These are phyloP conservation scores for Aspergillus hancockii DNA, from an alignment of 495 filamentous ascomycete species.

Conservation along the genomic window DNA sequence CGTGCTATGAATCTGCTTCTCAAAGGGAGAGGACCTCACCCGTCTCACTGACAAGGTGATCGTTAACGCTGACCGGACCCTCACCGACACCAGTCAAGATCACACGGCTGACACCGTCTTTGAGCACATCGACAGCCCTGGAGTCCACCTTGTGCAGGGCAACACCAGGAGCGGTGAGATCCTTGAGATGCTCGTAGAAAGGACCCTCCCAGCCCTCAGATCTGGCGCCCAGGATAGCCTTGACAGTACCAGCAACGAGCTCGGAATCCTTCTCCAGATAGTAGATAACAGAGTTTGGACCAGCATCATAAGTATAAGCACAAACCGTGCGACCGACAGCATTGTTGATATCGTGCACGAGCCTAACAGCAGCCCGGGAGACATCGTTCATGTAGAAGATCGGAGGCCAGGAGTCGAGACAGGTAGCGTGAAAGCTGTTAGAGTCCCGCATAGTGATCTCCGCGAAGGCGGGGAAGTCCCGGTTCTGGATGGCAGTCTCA, in stretches of 20 bases:
- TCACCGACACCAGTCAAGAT: constrained; percentile 92
- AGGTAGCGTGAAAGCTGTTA: constrained; percentile 94
- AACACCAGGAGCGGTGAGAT: constrained; percentile 49
- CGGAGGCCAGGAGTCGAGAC: constrained; percentile 90
- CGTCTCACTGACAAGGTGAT: constrained; percentile 72
- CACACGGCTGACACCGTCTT: constrained; percentile 78
- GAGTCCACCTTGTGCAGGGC: constrained; percentile 54
- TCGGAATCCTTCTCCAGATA: constrained; percentile 76
- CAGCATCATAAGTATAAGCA: constrained; percentile 97
- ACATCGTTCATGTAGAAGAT: constrained; percentile 99
- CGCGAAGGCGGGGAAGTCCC: constrained; percentile 85
- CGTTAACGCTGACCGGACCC: constrained; percentile 76
- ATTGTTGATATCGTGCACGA: constrained; percentile 85
- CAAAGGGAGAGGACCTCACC: constrained; percentile 54
- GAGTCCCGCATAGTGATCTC: constrained; percentile 92
- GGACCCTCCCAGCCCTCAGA: constrained; percentile 64
- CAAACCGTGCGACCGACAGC: constrained; percentile 71
- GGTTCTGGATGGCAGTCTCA: constrained; percentile 72
- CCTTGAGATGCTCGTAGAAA: constrained; percentile 48
- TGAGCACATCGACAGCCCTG: constrained; percentile 58
- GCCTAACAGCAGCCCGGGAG: constrained; percentile 76
- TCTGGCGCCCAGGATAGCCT: constrained; percentile 45
- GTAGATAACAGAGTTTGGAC: constrained; percentile 95
- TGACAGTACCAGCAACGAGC: constrained; percentile 70
- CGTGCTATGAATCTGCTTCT: neutral